A percentile compares a stretch with the other conserved stretches of the same genome.
Evolutionary conservation across 257 asterid species (phyloP).

Genomic region (Buddleja alternifolia): DNA sequence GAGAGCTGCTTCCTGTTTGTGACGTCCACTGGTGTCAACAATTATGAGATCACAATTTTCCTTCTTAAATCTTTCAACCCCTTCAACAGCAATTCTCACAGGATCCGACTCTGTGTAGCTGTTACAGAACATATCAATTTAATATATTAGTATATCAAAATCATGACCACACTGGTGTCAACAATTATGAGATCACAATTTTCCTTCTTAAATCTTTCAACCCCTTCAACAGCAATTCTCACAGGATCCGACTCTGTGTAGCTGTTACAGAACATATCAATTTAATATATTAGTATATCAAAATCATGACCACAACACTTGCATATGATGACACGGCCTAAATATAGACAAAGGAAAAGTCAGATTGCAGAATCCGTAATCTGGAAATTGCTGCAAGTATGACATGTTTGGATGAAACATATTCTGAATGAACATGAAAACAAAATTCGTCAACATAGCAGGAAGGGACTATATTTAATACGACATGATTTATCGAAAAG

Average conservation of each 20-base stretch:
- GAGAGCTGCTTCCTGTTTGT: constrained; percentile 96
- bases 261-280: constrained; percentile 54
- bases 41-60: constrained; percentile 93
- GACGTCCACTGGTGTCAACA: constrained; percentile 98
- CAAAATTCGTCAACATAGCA: background rate
- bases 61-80: constrained; percentile 91
- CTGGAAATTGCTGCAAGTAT: background rate
- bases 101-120: constrained; percentile 99
- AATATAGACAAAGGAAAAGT: constrained; percentile 2
- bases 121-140: constrained; percentile 38
- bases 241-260: constrained; percentile 98
- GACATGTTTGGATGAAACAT: background rate
- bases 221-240: constrained; percentile 92
- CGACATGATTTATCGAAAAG: background rate
- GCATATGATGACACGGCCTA: constrained; percentile 1
- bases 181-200: constrained; percentile 91
- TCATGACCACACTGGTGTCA: constrained; percentile 98
- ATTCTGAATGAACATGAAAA: background rate
- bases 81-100: constrained; percentile 91
- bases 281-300: background rate
- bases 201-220: constrained; percentile 89
- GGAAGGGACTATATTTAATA: constrained; percentile 4
- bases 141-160: too few relatives aligned
- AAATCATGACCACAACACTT: background rate
- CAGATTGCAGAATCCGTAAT: constrained; percentile 3